A percentile compares a stretch with the other conserved stretches of the same genome.
phyloP scores from a whole-genome alignment of 805 yeast genomes.

The Lachancea fermentati region DNA sequence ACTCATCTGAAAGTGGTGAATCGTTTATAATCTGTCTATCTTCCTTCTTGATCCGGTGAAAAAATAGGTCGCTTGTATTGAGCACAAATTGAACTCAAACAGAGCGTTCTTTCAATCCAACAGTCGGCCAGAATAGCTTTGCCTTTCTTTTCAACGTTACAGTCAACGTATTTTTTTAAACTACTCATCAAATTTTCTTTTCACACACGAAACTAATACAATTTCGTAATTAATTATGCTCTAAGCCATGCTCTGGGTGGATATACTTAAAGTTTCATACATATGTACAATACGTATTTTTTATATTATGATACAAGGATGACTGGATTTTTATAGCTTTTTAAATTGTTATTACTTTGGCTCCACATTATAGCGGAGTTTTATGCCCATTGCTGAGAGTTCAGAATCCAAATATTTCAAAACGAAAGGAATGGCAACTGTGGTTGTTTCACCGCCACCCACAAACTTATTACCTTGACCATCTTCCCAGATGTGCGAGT shows the following conservation, averaged over 20 bases:
- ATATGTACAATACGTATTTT: neutral
- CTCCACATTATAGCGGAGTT: conserved; percentile 80
- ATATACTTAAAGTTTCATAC: neutral
- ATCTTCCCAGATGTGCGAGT: conserved; percentile 90
- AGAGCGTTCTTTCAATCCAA: neutral
- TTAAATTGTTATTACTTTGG: conserved; percentile 38
- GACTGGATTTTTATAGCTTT: neutral
- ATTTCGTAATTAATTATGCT: neutral
- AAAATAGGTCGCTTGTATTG: neutral
- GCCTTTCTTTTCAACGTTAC: neutral
- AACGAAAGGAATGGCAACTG: conserved; percentile 95
- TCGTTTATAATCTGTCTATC: neutral
- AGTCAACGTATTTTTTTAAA: neutral
- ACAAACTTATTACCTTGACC: conserved; percentile 87
- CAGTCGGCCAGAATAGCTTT: too few species aligned
- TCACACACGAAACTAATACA: neutral
- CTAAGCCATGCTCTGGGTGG: neutral
- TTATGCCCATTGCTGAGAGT: conserved; percentile 95
- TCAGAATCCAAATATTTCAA: conserved; percentile 93
- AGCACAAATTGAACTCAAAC: neutral
- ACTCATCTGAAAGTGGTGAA: conserved; percentile 14
- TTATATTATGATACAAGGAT: neutral
- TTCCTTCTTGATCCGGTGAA: neutral
- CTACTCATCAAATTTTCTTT: neutral
- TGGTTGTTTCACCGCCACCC: conserved; percentile 92